These are phyloP conservation scores for Ammopiptanthus mongolicus DNA, from an alignment of 306 rosid species.

Conservation along the genomic window DNA sequence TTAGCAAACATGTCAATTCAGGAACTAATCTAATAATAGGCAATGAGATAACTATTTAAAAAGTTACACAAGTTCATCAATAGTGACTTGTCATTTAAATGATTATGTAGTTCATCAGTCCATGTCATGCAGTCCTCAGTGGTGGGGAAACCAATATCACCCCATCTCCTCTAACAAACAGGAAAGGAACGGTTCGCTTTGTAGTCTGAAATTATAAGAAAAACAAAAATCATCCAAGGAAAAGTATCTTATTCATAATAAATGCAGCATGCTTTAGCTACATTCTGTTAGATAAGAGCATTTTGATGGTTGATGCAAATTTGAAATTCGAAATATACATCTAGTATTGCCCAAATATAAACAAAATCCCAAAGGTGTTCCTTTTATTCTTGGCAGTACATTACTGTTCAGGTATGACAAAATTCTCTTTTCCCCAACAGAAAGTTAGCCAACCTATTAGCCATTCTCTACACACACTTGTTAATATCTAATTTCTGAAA, in stretches of 20 bases:
- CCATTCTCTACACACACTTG: neutral
- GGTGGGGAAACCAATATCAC: conserved; percentile 98
- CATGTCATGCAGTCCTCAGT: conserved; percentile 75
- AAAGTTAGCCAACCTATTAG: neutral
- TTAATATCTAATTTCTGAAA: neutral
- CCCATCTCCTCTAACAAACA: conserved; percentile 97
- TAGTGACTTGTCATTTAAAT: conserved; percentile 10
- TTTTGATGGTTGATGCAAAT: conserved; percentile 5
- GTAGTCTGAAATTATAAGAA: conserved; percentile 64
- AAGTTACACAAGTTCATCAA: conserved; percentile 19
- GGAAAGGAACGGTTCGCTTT: conserved; percentile 82
- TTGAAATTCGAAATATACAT: conserved; percentile 10
- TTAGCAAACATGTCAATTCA: conserved; percentile 11
- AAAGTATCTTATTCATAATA: neutral
- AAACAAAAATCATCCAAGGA: conserved; percentile 6
- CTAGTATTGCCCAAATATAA: neutral
- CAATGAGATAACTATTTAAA: conserved; percentile 3
- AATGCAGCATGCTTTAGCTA: neutral
- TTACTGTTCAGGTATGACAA: neutral
- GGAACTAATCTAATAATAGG: conserved; percentile 27
- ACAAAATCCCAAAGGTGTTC: neutral
- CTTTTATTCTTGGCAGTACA: neutral
- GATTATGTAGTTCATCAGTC: conserved; percentile 9
- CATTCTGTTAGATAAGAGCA: neutral
- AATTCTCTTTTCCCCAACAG: neutral